Evolutionary conservation across 2,329 filamentous ascomycete species (phyloP), one percentile per base, ranked within the genome.

Genomic region (Fusarium decemcellulare): DNA sequence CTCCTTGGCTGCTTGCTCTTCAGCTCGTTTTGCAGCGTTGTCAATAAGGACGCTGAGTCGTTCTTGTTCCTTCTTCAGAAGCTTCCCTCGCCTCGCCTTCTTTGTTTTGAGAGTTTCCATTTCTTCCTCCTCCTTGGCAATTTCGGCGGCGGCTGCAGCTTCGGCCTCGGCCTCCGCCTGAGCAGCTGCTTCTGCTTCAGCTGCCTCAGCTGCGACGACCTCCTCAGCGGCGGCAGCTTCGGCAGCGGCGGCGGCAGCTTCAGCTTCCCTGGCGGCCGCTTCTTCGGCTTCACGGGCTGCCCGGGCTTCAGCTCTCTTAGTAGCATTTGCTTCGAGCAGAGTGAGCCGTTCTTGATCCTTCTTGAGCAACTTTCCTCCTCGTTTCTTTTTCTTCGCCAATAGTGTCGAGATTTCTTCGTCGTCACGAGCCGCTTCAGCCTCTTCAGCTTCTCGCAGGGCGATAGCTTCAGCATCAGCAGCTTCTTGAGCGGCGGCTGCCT

Each of bases 391-490:
- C 44, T 74, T 74, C 11, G 63, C 44, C 11, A 64, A 34, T 2
- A 74, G 51, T 34, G 44, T 44, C 11, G 67, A 46, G 29, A 74
- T 62, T 48, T 74, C 72, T 14, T 71, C 63, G 14, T 74, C 71
- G 16, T 73, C 71, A n/a, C 53, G 67, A 15, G 69, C 67, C 18
- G 62, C 69, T 57, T 72, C 64, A 2, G 77, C 77, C 48, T 83
- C 81, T 63, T 80, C 79, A 11, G 68, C 70, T 47, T 69, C 72
- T 39, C 58, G 72, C 11, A 61, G 44, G 44, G 72, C 72, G n/a
- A 60, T 53, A 11, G 63, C 65, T 56, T 73, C 54, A 2, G 72
- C 72, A 18, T 74, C 73, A 29, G 66, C 59, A 34, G 59, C 67
- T 10, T 56, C 50, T 51, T 67, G 44, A 15, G 59, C 65, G 2